Percentiles rank a stretch among this genome's conserved stretches.
Conservation (phyloP, 768 basidiomycete species). For the Russula foetens region DNA sequence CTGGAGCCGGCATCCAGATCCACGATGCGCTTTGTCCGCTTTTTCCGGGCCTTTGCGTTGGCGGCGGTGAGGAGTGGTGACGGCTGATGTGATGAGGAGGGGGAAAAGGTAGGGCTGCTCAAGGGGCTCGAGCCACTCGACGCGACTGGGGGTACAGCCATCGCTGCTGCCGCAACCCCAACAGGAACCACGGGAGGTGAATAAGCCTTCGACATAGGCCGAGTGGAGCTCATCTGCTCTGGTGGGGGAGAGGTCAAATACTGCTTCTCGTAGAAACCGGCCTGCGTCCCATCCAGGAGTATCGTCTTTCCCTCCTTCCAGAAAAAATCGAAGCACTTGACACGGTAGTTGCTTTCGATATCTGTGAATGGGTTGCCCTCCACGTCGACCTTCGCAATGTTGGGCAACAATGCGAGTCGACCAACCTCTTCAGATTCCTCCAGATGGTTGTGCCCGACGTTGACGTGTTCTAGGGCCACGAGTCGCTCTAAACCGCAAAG, state of each 20-base stretch:
- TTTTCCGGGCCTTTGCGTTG: conserved; percentile 46
- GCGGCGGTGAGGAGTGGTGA: conserved; percentile 38
- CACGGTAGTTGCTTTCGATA: conserved; percentile 59
- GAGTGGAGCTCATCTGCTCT: conserved; percentile 44
- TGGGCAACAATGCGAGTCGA: conserved; percentile 69
- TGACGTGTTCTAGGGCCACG: conserved; percentile 72
- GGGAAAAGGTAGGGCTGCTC: conserved; percentile 25
- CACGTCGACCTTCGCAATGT: conserved; percentile 74
- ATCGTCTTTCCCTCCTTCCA: conserved; percentile 75
- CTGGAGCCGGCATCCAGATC: conserved; percentile 51
- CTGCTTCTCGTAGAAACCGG: conserved; percentile 65
- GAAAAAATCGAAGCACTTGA: conserved; percentile 78
- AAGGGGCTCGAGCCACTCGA: conserved; percentile 15
- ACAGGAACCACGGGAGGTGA: conserved; percentile 60
- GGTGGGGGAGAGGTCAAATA: conserved; percentile 42
- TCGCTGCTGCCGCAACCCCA: conserved; percentile 26
- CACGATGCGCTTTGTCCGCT: conserved; percentile 62
- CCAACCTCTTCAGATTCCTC: conserved; percentile 83
- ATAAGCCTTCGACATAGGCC: conserved; percentile 40
- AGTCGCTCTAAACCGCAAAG: conserved; percentile 93
- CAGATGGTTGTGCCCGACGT: conserved; percentile 71
- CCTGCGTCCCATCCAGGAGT: conserved; percentile 62
- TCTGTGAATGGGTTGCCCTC: conserved; percentile 78
- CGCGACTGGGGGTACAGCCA: neutral
- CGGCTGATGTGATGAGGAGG: conserved; percentile 33